phyloP scores from a whole-genome alignment of 1,284 basidiomycete species.

The Heterobasidion occidentale region DNA sequence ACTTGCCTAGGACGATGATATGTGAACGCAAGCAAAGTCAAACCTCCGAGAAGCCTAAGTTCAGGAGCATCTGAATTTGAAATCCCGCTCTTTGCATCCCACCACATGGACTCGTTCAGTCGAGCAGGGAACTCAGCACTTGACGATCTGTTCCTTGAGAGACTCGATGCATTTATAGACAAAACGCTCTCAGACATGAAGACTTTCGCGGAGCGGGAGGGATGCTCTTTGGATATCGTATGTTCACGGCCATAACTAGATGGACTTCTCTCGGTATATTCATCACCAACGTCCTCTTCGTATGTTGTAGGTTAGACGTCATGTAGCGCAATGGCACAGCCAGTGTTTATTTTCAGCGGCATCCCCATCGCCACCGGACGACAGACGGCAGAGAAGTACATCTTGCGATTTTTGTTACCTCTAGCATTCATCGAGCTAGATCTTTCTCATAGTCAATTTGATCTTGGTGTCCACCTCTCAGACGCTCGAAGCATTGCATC shows the following conservation, averaged over 20 bases:
- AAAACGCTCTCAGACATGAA: conserved; percentile 47
- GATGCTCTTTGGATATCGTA: conserved; percentile 52
- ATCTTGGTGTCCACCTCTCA: conserved; percentile 40
- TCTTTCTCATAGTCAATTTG: conserved; percentile 27
- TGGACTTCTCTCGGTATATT: too few relatives aligned
- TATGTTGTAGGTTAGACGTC: conserved; percentile 37
- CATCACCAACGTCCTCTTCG: too few relatives aligned
- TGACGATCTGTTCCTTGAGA: conserved; percentile 50
- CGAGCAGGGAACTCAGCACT: conserved; percentile 14
- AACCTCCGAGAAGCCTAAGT: too few relatives aligned
- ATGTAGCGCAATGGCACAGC: conserved; percentile 50
- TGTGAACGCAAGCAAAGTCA: too few relatives aligned
- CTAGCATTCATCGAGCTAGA: background rate
- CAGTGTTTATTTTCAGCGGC: conserved; percentile 36
- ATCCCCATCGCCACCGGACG: conserved; percentile 1
- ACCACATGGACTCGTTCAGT: conserved; percentile 2
- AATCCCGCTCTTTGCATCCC: too few relatives aligned
- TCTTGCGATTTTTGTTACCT: background rate
- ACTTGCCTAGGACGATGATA: too few relatives aligned
- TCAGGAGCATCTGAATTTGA: too few relatives aligned
- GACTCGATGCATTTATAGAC: conserved; percentile 52
- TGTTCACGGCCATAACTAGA: conserved; percentile 10
- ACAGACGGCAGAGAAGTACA: conserved; percentile 15
- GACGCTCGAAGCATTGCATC: conserved; percentile 41
- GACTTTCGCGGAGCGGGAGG: conserved; percentile 51